These are phyloP conservation scores for Colletotrichum orchidophilum DNA, from an alignment of 2,329 filamentous ascomycete species.

Conservation along the genomic window DNA sequence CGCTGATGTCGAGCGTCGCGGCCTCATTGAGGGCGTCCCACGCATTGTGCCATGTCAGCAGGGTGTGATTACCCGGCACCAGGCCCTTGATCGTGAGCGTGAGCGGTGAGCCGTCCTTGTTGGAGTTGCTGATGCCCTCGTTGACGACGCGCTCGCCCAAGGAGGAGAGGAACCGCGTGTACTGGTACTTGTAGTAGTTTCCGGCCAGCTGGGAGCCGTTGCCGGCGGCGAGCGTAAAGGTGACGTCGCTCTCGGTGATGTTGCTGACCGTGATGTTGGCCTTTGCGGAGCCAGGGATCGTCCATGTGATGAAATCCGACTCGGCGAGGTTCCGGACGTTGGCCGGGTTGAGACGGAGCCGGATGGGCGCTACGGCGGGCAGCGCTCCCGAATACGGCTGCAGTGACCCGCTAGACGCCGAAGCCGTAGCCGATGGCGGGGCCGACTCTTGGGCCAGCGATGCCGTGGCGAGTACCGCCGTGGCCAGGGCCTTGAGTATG, in stretches of 20 bases:
- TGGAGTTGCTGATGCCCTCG: slow-evolving; percentile 40
- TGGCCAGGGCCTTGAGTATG: slow-evolving; percentile 7
- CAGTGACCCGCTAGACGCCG: background rate
- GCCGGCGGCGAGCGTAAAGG: slow-evolving; percentile 18
- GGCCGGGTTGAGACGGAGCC: slow-evolving; percentile 31
- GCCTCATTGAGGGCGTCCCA: slow-evolving; percentile 40
- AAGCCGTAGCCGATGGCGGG: background rate
- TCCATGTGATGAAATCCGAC: slow-evolving; percentile 31
- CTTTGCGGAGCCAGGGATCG: slow-evolving; percentile 21
- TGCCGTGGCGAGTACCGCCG: slow-evolving; percentile 5
- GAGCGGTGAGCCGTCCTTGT: slow-evolving; percentile 37
- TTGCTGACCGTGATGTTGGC: slow-evolving; percentile 20
- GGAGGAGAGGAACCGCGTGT: slow-evolving; percentile 39
- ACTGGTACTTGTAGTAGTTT: slow-evolving; percentile 39
- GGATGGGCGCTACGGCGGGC: slow-evolving; percentile 21
- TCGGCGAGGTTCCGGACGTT: slow-evolving; percentile 31
- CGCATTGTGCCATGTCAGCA: slow-evolving; percentile 43
- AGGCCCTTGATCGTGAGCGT: slow-evolving; percentile 41
- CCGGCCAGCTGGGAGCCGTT: slow-evolving; percentile 36
- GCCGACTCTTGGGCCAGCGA: slow-evolving; percentile 12
- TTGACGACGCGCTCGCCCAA: slow-evolving; percentile 42
- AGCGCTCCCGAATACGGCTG: background rate
- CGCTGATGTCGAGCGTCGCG: slow-evolving; percentile 38
- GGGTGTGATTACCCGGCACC: slow-evolving; percentile 39
- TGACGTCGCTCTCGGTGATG: slow-evolving; percentile 14